A percentile compares a stretch with the other conserved stretches of the same genome.
Conservation (phyloP, 2,329 filamentous ascomycete genomes). For the Pseudogymnoascus sp. region DNA sequence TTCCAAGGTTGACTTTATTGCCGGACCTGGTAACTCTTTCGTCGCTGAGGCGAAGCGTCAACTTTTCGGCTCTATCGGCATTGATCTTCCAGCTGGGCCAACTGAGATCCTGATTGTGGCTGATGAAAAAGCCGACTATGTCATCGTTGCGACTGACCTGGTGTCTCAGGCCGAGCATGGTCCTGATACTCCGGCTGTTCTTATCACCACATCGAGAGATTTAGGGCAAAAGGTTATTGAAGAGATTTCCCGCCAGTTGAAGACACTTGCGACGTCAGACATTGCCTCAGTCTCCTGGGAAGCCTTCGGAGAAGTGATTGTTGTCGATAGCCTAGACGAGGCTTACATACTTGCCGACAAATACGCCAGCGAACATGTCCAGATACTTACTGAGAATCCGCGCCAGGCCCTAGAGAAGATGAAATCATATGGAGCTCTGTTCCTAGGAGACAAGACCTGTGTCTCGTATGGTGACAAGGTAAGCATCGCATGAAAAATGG, state of each 20-base stretch:
- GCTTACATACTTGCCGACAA: slow-evolving; percentile 37
- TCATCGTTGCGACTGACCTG: slow-evolving; percentile 38
- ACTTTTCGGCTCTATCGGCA: slow-evolving; percentile 45
- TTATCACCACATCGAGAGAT: slow-evolving; percentile 39
- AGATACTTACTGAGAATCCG: slow-evolving; percentile 40
- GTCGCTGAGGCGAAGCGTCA: slow-evolving; percentile 47
- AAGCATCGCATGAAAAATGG: neutral
- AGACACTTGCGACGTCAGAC: too few species aligned
- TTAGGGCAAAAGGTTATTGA: slow-evolving; percentile 31
- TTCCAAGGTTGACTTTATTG: slow-evolving; percentile 42
- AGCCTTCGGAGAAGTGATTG: slow-evolving; percentile 37
- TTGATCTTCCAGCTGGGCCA: slow-evolving; percentile 45
- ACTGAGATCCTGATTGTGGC: slow-evolving; percentile 45
- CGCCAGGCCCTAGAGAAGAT: slow-evolving; percentile 43
- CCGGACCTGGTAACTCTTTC: slow-evolving; percentile 46
- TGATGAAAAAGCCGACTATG: slow-evolving; percentile 39
- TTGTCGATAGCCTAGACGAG: slow-evolving; percentile 36
- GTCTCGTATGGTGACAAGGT: slow-evolving; percentile 47
- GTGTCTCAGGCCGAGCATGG: slow-evolving; percentile 45
- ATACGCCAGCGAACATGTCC: slow-evolving; percentile 44
- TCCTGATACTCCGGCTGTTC: slow-evolving; percentile 41
- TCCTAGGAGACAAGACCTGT: slow-evolving; percentile 44
- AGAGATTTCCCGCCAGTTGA: too few species aligned
- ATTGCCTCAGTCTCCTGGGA: too few species aligned
- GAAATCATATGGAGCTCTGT: slow-evolving; percentile 42